Evolutionary conservation across 805 yeast species (phyloP), one percentile per base, ranked within the genome.

Genomic region (Pichia kluyveri): DNA sequence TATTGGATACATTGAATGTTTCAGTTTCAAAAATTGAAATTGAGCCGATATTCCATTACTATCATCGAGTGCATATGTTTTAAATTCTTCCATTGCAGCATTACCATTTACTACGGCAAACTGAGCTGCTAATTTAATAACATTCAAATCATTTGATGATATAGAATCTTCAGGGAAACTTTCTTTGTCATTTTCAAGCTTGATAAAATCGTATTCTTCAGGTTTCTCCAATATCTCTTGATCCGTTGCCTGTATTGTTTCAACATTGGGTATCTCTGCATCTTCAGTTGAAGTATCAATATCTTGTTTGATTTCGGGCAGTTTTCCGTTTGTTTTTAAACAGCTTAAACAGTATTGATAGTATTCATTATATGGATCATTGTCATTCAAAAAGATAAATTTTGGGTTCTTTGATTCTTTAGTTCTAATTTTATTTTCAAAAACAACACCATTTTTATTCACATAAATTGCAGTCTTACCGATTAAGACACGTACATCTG

Each of bases 401-500:
- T 80, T 78, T 31, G 70, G 69, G 44, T 72, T 72, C 7, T 66
- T 60, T 15, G 68, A 61, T 52, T 80, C 80, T 37, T 66, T 68
- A 37, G 64, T 65, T 17, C 66, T 65, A 48, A 86, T 72, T 44
- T 83, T 68, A 10, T 68, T 67, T 56, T 82, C 93, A 63, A 87
- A 86, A 1, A 75, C 67, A 1, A 61, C 56, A 0, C 96, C 96
- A 58, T 86, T 84, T 52, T 83, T 70, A 30, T 66, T 55, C 7
- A 89, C 87, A 57, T 83, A 86, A 4, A 69, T 76, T 0, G 83
- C 88, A 0, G 96, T 85, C 58, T 83, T 85, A 44, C 77, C 80
- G 18, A 90, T 82, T 18, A 77, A 72, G 15, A 71, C 72, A 51
- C 68, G 65, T 7, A 73, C 56, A 12, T 72, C 71, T 9, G 69